Percentiles rank a stretch among this genome's conserved stretches.
phyloP scores from a whole-genome alignment of 2,329 filamentous ascomycete species.

The Neofusicoccum kwambonambiense region DNA sequence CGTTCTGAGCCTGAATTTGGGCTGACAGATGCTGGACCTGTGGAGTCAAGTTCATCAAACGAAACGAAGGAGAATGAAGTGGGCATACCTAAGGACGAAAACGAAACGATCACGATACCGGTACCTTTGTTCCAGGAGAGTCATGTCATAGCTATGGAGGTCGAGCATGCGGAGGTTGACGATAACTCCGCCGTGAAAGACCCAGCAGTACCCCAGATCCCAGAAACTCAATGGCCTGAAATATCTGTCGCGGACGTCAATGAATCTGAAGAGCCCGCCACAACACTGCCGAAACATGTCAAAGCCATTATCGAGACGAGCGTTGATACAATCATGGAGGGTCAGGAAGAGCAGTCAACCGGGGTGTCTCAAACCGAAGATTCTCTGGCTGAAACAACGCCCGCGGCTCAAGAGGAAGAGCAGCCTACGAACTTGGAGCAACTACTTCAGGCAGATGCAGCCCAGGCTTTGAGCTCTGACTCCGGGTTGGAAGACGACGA shows the following conservation, averaged over 20 bases:
- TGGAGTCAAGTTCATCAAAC: too few species aligned
- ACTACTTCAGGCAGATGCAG: background rate
- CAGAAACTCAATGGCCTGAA: background rate
- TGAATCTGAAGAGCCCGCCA: background rate
- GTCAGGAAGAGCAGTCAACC: background rate
- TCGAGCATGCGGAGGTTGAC: background rate
- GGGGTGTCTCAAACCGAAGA: background rate
- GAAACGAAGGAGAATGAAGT: background rate
- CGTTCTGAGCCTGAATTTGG: too few species aligned
- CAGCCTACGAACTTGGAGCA: background rate
- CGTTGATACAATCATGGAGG: background rate
- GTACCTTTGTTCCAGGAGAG: too few species aligned
- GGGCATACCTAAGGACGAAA: too few species aligned
- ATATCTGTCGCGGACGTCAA: background rate
- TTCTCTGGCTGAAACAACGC: background rate
- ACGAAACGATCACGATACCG: too few species aligned
- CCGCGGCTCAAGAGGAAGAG: background rate
- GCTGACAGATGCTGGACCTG: too few species aligned
- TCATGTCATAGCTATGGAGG: background rate
- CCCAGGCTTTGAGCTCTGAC: background rate
- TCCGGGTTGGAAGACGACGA: background rate
- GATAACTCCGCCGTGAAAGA: background rate
- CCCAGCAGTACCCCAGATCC: background rate
- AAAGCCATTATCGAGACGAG: background rate
- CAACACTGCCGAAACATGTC: too few species aligned